Conservation (phyloP, 306 rosid species). For the Acacia crassicarpa region DNA sequence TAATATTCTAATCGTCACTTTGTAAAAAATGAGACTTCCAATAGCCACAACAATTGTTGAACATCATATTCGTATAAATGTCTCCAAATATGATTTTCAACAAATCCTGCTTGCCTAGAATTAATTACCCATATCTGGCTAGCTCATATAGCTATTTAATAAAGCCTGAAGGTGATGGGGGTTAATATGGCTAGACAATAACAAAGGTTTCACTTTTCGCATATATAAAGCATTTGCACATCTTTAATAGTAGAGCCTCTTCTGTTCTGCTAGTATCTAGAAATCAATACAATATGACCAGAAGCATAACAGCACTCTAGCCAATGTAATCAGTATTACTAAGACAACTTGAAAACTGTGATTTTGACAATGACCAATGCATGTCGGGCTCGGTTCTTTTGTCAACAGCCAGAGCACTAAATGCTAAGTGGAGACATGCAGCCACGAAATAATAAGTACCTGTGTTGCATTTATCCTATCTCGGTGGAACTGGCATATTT, state of each 20-base stretch:
- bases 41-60: no score
- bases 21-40: no score
- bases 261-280: neutral
- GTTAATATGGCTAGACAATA: neutral
- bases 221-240: neutral
- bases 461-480: slow-evolving; percentile 86
- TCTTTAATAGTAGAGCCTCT: neutral
- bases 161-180: neutral
- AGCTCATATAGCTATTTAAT: neutral
- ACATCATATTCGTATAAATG: neutral
- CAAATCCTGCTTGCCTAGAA: neutral
- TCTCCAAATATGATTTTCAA: neutral
- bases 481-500: slow-evolving; percentile 88
- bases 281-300: neutral
- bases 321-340: neutral
- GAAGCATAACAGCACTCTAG: neutral
- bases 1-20: no score
- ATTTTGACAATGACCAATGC: slow-evolving; percentile 9
- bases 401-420: neutral
- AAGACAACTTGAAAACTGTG: no score
- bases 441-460: slow-evolving; percentile 48
- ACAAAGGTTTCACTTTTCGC: neutral
- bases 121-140: neutral
- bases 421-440: neutral
- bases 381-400: no score